Percentiles rank a stretch among this genome's conserved stretches.
Evolutionary conservation across 495 filamentous ascomycete species (phyloP).

Genomic region (Penicillium antarcticum): DNA sequence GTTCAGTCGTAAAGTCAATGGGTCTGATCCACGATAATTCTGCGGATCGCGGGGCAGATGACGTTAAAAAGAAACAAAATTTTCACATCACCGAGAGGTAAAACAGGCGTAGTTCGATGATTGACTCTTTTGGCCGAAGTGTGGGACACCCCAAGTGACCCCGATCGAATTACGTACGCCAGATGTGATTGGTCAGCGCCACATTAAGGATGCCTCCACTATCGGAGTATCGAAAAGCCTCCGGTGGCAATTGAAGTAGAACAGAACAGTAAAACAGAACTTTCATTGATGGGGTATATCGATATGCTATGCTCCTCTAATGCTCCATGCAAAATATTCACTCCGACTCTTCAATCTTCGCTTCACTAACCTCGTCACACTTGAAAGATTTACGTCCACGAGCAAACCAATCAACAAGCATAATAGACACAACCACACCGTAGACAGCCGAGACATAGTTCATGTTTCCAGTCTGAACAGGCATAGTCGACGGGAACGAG

Average conservation of each 20-base stretch:
- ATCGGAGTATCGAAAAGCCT: background rate
- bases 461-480: constrained; percentile 46
- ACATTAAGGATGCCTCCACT: constrained; percentile 15
- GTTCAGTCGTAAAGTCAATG: background rate
- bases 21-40: background rate
- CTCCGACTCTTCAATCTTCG: constrained; percentile 3
- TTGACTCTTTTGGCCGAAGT: constrained; percentile 23
- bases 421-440: constrained; percentile 39
- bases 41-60: constrained; percentile 13
- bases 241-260: background rate
- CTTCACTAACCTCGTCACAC: background rate
- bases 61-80: constrained; percentile 4
- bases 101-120: constrained; percentile 10
- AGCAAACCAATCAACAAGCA: constrained; percentile 43
- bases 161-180: constrained; percentile 27
- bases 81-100: background rate
- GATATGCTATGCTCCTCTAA: background rate
- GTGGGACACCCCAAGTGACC: constrained; percentile 16
- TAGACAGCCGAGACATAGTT: constrained; percentile 57
- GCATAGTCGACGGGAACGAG: constrained; percentile 38
- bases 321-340: background rate
- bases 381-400: constrained; percentile 18
- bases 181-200: constrained; percentile 15
- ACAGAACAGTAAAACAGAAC: no score
- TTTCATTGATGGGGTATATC: no score